These are phyloP conservation scores for Termitomyces bulborhizus DNA, from an alignment of 768 basidiomycete species.

Conservation along the genomic window DNA sequence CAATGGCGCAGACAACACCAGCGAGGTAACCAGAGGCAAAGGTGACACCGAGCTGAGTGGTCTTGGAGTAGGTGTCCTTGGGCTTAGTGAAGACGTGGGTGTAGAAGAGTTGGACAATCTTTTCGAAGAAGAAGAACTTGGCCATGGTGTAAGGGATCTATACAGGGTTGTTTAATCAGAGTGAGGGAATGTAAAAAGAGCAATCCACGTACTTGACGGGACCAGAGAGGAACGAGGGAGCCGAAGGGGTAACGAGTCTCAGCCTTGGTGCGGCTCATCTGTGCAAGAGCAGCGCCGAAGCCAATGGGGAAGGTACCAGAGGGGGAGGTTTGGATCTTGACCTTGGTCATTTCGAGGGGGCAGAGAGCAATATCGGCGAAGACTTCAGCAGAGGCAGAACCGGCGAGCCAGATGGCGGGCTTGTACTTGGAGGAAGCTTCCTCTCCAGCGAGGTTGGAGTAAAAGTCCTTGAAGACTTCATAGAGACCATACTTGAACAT, in stretches of 20 bases:
- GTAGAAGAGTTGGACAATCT: constrained; percentile 83
- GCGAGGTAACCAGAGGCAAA: constrained; percentile 91
- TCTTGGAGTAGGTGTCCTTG: constrained; percentile 73
- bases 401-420: constrained; percentile 87
- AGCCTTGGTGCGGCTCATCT: constrained; percentile 60
- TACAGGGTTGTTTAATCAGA: background rate
- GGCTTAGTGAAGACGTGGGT: constrained; percentile 79
- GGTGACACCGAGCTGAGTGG: constrained; percentile 84
- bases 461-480: constrained; percentile 91
- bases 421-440: constrained; percentile 77
- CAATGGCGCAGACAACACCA: constrained; percentile 92
- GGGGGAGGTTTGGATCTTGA: constrained; percentile 81
- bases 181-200: background rate
- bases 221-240: constrained; percentile 82
- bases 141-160: constrained; percentile 99
- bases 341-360: constrained; percentile 91
- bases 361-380: constrained; percentile 96
- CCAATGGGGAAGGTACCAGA: constrained; percentile 72
- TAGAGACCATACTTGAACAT: constrained; percentile 99
- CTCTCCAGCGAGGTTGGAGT: constrained; percentile 87
- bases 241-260: constrained; percentile 85
- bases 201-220: constrained; percentile 55
- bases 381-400: constrained; percentile 91
- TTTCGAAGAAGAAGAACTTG: constrained; percentile 96
- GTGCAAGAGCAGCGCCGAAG: constrained; percentile 63